These are phyloP conservation scores for Stygiomarasmius scandens DNA, from an alignment of 1,284 basidiomycete species.

Conservation along the genomic window DNA sequence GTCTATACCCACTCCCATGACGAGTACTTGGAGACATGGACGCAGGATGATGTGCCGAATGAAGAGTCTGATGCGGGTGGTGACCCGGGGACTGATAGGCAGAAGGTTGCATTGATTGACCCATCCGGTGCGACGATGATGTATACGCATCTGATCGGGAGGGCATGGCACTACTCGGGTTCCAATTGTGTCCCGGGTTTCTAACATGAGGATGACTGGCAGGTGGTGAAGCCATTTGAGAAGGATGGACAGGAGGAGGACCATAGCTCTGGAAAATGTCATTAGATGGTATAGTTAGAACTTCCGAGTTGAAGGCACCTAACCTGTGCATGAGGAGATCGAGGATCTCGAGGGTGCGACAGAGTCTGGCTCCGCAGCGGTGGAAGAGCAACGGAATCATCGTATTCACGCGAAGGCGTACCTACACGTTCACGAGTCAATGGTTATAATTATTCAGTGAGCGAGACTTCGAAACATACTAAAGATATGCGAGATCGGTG, in stretches of 20 bases:
- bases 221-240: background rate
- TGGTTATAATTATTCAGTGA: background rate
- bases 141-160: background rate
- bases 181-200: background rate
- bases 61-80: background rate
- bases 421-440: background rate
- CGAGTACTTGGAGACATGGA: background rate
- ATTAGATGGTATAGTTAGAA: background rate
- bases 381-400: constrained; percentile 12
- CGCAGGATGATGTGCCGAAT: background rate
- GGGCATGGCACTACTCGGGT: background rate
- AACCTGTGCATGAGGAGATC: background rate
- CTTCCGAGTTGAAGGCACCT: background rate
- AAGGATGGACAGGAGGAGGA: background rate
- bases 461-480: constrained; percentile 9
- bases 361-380: constrained; percentile 1
- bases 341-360: background rate
- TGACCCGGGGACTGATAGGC: background rate
- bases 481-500: constrained; percentile 23
- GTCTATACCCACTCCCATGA: no score
- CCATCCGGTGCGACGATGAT: background rate
- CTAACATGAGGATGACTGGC: background rate
- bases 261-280: background rate
- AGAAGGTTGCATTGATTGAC: background rate
- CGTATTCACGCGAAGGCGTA: constrained; percentile 1